phyloP scores from a whole-genome alignment of 129 eudicot species.

The Escallonia herrerae region DNA sequence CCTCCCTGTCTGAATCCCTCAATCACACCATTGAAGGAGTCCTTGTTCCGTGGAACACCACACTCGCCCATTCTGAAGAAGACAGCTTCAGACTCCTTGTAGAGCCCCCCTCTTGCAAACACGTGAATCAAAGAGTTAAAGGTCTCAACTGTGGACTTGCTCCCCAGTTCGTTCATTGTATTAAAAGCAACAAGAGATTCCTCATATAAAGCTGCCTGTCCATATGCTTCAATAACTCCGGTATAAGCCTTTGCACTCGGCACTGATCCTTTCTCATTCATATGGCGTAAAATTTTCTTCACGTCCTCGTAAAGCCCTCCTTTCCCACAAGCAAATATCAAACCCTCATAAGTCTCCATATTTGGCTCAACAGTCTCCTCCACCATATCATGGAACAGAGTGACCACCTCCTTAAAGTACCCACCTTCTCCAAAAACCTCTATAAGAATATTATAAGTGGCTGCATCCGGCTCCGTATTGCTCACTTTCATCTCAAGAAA shows the following conservation, averaged over 20 bases:
- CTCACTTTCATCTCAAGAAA: conserved; percentile 98
- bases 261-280: conserved; percentile 66
- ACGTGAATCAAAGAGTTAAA: conserved; percentile 67
- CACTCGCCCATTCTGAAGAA: conserved; percentile 52
- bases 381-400: conserved; percentile 86
- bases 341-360: conserved; percentile 91
- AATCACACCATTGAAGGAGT: conserved; percentile 66
- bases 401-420: conserved; percentile 86
- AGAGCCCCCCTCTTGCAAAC: conserved; percentile 81
- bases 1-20: conserved; percentile 92
- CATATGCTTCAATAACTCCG: conserved; percentile 84
- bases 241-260: conserved; percentile 91
- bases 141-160: conserved; percentile 60
- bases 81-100: conserved; percentile 72
- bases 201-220: conserved; percentile 86
- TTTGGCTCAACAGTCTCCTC: conserved; percentile 87
- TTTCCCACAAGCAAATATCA: conserved; percentile 81
- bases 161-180: conserved; percentile 93
- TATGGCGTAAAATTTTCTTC: conserved; percentile 52
- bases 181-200: conserved; percentile 85
- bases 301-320: conserved; percentile 91
- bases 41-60: conserved; percentile 47
- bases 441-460: conserved; percentile 77
- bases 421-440: conserved; percentile 96
- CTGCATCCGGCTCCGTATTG: conserved; percentile 83